Conservation (phyloP, 2,329 filamentous ascomycete genomes). For the Cercospora sp. region DNA sequence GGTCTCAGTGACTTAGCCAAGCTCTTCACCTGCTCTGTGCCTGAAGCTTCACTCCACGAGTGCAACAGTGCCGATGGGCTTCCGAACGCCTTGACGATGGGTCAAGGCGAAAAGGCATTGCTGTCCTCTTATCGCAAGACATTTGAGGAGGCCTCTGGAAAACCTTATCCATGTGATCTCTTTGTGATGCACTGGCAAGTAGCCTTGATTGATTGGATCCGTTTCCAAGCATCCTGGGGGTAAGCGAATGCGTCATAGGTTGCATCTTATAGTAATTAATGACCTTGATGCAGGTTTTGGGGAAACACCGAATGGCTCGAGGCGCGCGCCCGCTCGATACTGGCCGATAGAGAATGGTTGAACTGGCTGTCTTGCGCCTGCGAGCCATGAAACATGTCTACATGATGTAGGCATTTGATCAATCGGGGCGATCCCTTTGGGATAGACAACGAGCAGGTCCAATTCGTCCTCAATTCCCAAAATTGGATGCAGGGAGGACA, state of each 20-base stretch:
- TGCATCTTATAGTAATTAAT: neutral
- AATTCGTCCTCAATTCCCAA: neutral
- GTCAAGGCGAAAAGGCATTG: slow-evolving; percentile 52
- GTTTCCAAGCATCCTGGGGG: slow-evolving; percentile 43
- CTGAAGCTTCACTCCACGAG: slow-evolving; percentile 51
- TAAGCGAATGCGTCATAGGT: neutral
- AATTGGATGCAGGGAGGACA: neutral
- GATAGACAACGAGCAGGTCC: neutral
- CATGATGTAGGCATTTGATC: neutral
- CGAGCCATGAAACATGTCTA: neutral
- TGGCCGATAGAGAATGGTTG: slow-evolving; percentile 23
- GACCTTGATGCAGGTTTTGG: slow-evolving; percentile 22
- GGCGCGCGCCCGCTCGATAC: slow-evolving; percentile 25
- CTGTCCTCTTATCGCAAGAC: slow-evolving; percentile 52
- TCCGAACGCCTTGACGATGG: slow-evolving; percentile 48
- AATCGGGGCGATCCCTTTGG: neutral
- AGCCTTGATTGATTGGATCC: slow-evolving; percentile 66
- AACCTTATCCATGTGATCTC: slow-evolving; percentile 54
- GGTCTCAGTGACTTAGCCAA: slow-evolving; percentile 68
- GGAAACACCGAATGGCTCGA: slow-evolving; percentile 34
- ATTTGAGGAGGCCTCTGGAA: slow-evolving; percentile 39
- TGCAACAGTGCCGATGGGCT: too few species aligned
- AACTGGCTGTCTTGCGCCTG: slow-evolving; percentile 10
- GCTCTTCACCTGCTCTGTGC: slow-evolving; percentile 66
- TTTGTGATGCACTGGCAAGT: slow-evolving; percentile 65